Conservation (phyloP, 441 rosid genomes). For the Omphalea diandra region DNA sequence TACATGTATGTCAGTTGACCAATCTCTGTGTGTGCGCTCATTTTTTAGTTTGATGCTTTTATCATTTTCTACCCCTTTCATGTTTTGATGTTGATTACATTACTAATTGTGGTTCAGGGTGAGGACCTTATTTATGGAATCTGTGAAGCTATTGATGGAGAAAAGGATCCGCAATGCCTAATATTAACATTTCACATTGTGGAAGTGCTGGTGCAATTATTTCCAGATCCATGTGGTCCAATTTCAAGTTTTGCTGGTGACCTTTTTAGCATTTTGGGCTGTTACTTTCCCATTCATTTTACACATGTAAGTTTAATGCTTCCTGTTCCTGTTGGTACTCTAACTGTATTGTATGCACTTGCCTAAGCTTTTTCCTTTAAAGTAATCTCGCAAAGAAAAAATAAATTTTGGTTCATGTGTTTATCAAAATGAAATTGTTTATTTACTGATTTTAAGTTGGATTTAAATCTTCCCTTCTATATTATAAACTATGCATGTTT, state of each 20-base stretch:
- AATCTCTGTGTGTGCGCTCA: neutral
- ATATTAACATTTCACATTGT: slow-evolving; percentile 73
- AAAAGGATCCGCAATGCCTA: slow-evolving; percentile 92
- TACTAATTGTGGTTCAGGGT: slow-evolving; percentile 47
- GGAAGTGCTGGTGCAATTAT: slow-evolving; percentile 56
- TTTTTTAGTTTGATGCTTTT: slow-evolving; percentile 11
- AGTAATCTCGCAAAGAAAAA: neutral
- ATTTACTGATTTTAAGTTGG: neutral
- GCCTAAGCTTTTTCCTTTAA: neutral
- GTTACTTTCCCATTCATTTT: slow-evolving; percentile 90
- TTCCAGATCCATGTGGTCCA: slow-evolving; percentile 70
- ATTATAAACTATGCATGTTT: neutral
- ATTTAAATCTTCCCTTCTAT: neutral
- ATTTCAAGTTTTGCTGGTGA: slow-evolving; percentile 53
- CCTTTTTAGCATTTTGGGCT: slow-evolving; percentile 60
- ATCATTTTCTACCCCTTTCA: neutral
- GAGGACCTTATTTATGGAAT: slow-evolving; percentile 54
- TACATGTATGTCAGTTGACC: neutral
- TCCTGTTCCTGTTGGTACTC: neutral
- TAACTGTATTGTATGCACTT: neutral
- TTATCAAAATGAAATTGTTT: neutral
- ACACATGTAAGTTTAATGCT: slow-evolving; percentile 69
- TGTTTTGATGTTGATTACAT: slow-evolving; percentile 19
- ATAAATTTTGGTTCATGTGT: neutral
- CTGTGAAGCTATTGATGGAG: slow-evolving; percentile 81